These are phyloP conservation scores for Cryptosporidium xiaoi DNA, from an alignment of 169 alveolate species.

Conservation along the genomic window DNA sequence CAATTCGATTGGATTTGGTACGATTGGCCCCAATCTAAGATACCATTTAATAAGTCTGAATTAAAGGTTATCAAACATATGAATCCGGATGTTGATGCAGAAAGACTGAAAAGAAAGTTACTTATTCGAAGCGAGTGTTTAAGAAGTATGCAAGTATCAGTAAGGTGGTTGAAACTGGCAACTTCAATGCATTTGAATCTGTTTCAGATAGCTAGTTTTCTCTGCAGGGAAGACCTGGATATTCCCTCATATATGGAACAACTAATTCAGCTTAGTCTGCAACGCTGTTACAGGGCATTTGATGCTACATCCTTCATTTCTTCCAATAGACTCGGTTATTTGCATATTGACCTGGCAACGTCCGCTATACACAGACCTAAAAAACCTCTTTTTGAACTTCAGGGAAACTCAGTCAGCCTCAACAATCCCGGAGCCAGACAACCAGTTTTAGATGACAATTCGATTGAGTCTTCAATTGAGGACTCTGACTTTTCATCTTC, in stretches of 20 bases:
- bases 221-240: constrained; percentile 87
- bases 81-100: constrained; percentile 92
- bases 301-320: constrained; percentile 80
- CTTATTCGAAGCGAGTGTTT: constrained; percentile 89
- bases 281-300: constrained; percentile 76
- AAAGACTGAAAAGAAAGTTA: constrained; percentile 84
- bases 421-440: neutral
- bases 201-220: constrained; percentile 87
- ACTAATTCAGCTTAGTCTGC: constrained; percentile 76
- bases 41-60: constrained; percentile 87
- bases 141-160: constrained; percentile 90
- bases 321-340: constrained; percentile 78
- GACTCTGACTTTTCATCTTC: constrained; percentile 22
- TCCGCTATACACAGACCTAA: constrained; percentile 25
- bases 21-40: constrained; percentile 95
- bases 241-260: constrained; percentile 88
- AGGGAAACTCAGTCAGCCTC: neutral
- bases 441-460: neutral
- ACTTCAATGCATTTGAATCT: constrained; percentile 87
- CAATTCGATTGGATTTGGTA: constrained; percentile 97
- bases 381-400: neutral
- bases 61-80: constrained; percentile 84
- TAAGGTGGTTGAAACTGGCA: constrained; percentile 87
- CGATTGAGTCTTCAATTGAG: neutral
- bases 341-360: constrained; percentile 78